Evolutionary conservation across 2,329 filamentous ascomycete species (phyloP).

Genomic region (Trichocomaceae sp.): DNA sequence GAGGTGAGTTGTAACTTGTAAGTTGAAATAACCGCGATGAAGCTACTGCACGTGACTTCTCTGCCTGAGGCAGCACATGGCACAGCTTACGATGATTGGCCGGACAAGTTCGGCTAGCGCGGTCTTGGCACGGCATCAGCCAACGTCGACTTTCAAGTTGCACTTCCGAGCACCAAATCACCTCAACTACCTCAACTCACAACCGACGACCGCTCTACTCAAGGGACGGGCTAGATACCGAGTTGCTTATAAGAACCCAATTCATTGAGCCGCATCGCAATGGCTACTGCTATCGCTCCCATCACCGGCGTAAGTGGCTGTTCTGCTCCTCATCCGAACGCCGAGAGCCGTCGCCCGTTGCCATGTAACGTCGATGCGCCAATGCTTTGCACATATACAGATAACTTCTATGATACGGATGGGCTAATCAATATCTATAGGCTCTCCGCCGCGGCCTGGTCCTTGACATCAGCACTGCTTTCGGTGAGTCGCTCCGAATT

Average conservation of each 20-base stretch:
- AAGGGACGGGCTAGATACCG: not conserved
- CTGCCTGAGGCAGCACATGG: constrained; percentile 4
- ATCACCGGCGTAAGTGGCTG: constrained; percentile 41
- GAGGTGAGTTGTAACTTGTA: not conserved
- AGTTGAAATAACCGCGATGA: not conserved
- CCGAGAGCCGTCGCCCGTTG: too few species aligned
- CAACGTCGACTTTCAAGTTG: constrained; percentile 15
- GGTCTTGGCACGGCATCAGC: constrained; percentile 14
- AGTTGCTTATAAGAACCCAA: not conserved
- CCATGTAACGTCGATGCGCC: constrained; percentile 13
- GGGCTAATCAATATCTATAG: constrained; percentile 29
- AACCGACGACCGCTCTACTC: not conserved
- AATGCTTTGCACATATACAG: constrained; percentile 10
- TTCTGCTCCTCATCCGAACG: too few species aligned
- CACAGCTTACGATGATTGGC: not conserved
- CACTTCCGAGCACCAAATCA: constrained; percentile 11
- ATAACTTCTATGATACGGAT: too few species aligned
- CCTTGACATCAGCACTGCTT: constrained; percentile 59
- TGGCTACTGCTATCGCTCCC: constrained; percentile 38
- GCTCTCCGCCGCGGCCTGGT: constrained; percentile 62
- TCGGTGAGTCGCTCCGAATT: constrained; percentile 47
- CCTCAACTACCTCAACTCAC: not conserved
- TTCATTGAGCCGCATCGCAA: constrained; percentile 22
- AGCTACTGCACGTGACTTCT: constrained; percentile 21
- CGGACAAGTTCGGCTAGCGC: constrained; percentile 7